Conservation (phyloP, 345 rosid genomes). For the Eucalyptus grandis region DNA sequence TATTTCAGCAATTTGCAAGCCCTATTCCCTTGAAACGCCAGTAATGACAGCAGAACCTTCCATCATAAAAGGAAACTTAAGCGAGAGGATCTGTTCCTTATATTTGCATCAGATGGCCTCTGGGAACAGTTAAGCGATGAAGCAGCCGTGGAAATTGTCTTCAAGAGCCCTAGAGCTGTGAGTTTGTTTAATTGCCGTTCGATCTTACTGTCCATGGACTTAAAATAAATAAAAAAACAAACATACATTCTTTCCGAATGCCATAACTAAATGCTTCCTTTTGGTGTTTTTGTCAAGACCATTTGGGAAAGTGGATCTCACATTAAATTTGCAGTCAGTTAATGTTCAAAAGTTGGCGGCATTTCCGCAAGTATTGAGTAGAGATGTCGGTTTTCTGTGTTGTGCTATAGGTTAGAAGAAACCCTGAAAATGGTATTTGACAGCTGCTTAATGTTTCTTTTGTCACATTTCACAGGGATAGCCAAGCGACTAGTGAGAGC, state of each 20-base stretch:
- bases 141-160: slow-evolving; percentile 78
- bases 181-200: slow-evolving; percentile 1
- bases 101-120: slow-evolving; percentile 98
- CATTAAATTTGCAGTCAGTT: not conserved
- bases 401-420: not conserved
- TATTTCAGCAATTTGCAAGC: slow-evolving; percentile 64
- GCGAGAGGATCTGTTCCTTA: slow-evolving; percentile 71
- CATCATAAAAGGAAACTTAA: slow-evolving; percentile 53
- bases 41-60: slow-evolving; percentile 94
- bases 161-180: slow-evolving; percentile 79
- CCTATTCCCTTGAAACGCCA: slow-evolving; percentile 73
- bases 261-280: not conserved
- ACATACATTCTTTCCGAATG: not conserved
- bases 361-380: not conserved
- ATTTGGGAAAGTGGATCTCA: not conserved
- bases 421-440: not conserved
- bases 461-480: slow-evolving; percentile 28
- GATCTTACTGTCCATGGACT: not conserved
- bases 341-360: not conserved
- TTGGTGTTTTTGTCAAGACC: not conserved
- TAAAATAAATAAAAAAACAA: not conserved
- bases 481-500: slow-evolving; percentile 60
- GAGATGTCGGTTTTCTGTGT: not conserved
- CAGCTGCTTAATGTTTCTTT: not conserved
- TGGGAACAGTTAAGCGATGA: slow-evolving; percentile 96